Conservation (phyloP, 75 land plant genomes). For the Cryptomeria japonica region DNA sequence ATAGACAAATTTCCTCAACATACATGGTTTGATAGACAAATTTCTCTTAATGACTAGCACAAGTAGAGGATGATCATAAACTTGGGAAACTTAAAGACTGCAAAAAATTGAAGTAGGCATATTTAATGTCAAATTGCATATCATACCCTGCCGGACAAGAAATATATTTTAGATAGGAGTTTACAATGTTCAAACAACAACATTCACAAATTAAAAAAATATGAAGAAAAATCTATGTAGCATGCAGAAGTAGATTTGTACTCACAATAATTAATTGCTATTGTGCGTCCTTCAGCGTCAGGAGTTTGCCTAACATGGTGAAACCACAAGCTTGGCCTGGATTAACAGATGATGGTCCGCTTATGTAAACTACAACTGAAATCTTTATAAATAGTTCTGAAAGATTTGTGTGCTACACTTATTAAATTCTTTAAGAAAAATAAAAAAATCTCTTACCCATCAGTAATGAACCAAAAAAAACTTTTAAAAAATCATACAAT, state of each 20-base stretch:
- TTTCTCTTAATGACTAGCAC: not conserved
- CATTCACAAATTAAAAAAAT: not conserved
- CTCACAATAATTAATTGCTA: constrained; percentile 91
- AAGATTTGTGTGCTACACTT: not conserved
- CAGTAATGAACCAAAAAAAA: not conserved
- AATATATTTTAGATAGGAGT: not conserved
- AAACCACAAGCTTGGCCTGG: constrained; percentile 97
- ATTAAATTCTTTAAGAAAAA: not conserved
- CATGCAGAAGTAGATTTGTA: constrained; percentile 1
- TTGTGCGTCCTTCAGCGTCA: constrained; percentile 62
- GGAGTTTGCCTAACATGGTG: constrained; percentile 90
- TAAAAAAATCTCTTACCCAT: not conserved
- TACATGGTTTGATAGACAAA: not conserved
- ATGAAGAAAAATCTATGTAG: not conserved
- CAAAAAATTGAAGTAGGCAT: constrained; percentile 91
- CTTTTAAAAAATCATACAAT: not conserved
- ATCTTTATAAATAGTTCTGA: not conserved
- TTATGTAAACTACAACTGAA: not conserved
- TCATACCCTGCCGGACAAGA: constrained; percentile 80
- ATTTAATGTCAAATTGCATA: constrained; percentile 94
- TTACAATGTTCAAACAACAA: not conserved
- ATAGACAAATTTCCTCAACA: not conserved
- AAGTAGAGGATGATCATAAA: not conserved
- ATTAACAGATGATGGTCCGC: constrained; percentile 3
- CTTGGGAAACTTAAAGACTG: constrained; percentile 39